Percentiles rank a stretch among this genome's conserved stretches.
phyloP scores from a whole-genome alignment of 768 basidiomycete genomes.

The Pulveroboletus frians region DNA sequence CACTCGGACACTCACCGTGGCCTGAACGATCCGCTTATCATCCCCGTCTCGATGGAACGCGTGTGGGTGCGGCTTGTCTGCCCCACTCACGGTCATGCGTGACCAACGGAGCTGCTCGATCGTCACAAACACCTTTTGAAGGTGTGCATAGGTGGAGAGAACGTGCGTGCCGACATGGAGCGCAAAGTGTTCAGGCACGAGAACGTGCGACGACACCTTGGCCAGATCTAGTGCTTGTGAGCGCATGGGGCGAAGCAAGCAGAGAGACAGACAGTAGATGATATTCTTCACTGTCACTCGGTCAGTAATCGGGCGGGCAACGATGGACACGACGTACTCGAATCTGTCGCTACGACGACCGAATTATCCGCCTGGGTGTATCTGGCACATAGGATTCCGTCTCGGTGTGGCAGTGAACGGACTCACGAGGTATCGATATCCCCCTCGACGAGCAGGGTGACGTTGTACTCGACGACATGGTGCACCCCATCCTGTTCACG shows the following conservation, averaged over 20 bases:
- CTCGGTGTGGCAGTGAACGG: neutral
- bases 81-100: constrained; percentile 54
- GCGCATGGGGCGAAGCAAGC: no score
- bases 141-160: constrained; percentile 73
- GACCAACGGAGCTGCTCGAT: constrained; percentile 83
- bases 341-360: constrained; percentile 87
- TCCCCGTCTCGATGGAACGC: constrained; percentile 88
- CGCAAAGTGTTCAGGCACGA: constrained; percentile 80
- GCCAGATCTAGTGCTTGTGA: constrained; percentile 54
- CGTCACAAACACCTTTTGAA: constrained; percentile 63
- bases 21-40: constrained; percentile 70
- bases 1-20: constrained; percentile 39
- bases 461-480: constrained; percentile 80
- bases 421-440: constrained; percentile 67
- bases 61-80: constrained; percentile 57
- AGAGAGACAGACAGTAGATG: constrained; percentile 45
- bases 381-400: constrained; percentile 32
- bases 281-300: constrained; percentile 56
- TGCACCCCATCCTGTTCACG: constrained; percentile 57
- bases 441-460: constrained; percentile 77
- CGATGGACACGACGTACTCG: constrained; percentile 46
- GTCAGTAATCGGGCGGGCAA: neutral
- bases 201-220: constrained; percentile 83
- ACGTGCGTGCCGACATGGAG: constrained; percentile 82
- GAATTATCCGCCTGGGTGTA: constrained; percentile 89